These are phyloP conservation scores for Thalassiosira mediterranea DNA, from an alignment of 352 stramenopile genomes.

Conservation along the genomic window DNA sequence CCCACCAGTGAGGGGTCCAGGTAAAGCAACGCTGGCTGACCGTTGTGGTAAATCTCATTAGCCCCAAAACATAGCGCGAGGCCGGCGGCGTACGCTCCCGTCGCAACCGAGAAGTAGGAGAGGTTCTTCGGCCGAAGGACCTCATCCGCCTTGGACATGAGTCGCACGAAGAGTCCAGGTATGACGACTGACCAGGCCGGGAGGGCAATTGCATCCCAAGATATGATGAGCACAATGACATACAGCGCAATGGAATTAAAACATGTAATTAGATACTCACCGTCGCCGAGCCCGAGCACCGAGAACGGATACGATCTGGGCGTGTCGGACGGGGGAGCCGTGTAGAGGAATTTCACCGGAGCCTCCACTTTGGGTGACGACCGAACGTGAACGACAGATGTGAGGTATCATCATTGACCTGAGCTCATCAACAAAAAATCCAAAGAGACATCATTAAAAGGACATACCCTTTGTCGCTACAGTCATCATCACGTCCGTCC, in stretches of 20 bases:
- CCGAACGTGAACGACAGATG: background rate
- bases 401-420: background rate
- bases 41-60: slow-evolving; percentile 38
- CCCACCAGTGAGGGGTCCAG: slow-evolving; percentile 39
- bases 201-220: no score
- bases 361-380: slow-evolving; percentile 29
- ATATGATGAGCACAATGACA: no score
- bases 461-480: no score
- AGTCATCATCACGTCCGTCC: slow-evolving; percentile 43
- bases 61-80: slow-evolving; percentile 35
- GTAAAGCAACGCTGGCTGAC: slow-evolving; percentile 39
- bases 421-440: background rate
- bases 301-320: slow-evolving; percentile 39
- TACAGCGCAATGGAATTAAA: no score
- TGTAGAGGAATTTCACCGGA: slow-evolving; percentile 49
- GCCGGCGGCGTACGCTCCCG: slow-evolving; percentile 29
- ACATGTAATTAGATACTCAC: no score
- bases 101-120: slow-evolving; percentile 43
- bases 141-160: slow-evolving; percentile 38
- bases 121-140: slow-evolving; percentile 41
- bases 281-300: slow-evolving; percentile 40
- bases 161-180: slow-evolving; percentile 39
- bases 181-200: slow-evolving; percentile 49
- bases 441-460: no score
- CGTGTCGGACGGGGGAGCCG: slow-evolving; percentile 30